These are phyloP conservation scores for Penicillium sp. DNA, from an alignment of 2,329 filamentous ascomycete genomes.

Conservation along the genomic window DNA sequence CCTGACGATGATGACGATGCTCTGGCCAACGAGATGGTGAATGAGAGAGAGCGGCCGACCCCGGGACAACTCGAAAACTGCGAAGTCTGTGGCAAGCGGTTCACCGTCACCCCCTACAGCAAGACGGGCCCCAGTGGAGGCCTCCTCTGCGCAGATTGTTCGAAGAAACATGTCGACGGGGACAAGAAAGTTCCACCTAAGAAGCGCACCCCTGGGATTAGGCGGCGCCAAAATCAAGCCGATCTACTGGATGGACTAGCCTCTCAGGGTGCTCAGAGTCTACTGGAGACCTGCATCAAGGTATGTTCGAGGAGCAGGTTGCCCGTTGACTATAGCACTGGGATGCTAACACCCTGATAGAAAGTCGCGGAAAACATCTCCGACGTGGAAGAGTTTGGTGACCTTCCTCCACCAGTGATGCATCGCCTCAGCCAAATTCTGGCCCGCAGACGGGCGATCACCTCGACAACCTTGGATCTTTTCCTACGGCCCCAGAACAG, in stretches of 20 bases:
- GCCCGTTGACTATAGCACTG: background rate
- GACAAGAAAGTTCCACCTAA: constrained; percentile 63
- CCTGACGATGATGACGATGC: constrained; percentile 54
- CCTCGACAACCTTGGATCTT: constrained; percentile 51
- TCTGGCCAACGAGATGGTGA: constrained; percentile 58
- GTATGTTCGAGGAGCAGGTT: constrained; percentile 33
- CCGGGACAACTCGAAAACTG: constrained; percentile 91
- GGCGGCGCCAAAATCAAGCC: constrained; percentile 79
- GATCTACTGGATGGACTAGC: constrained; percentile 77
- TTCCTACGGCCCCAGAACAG: constrained; percentile 61
- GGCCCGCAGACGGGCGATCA: constrained; percentile 67
- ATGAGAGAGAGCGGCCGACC: constrained; percentile 63
- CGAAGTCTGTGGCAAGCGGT: constrained; percentile 81
- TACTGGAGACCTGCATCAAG: constrained; percentile 65
- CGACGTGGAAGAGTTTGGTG: constrained; percentile 69
- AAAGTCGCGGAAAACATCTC: constrained; percentile 68
- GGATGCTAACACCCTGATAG: constrained; percentile 29
- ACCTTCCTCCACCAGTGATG: constrained; percentile 63
- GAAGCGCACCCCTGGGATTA: constrained; percentile 61
- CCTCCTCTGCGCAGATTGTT: constrained; percentile 82
- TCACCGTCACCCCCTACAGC: constrained; percentile 90
- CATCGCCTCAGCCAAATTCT: constrained; percentile 67
- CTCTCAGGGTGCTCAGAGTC: constrained; percentile 49
- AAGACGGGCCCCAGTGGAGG: constrained; percentile 82
- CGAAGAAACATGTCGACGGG: constrained; percentile 73